Evolutionary conservation across 352 stramenopile genomes (phyloP), one percentile per base, ranked within the genome.

Genomic region (Globisporangium nodosum): DNA sequence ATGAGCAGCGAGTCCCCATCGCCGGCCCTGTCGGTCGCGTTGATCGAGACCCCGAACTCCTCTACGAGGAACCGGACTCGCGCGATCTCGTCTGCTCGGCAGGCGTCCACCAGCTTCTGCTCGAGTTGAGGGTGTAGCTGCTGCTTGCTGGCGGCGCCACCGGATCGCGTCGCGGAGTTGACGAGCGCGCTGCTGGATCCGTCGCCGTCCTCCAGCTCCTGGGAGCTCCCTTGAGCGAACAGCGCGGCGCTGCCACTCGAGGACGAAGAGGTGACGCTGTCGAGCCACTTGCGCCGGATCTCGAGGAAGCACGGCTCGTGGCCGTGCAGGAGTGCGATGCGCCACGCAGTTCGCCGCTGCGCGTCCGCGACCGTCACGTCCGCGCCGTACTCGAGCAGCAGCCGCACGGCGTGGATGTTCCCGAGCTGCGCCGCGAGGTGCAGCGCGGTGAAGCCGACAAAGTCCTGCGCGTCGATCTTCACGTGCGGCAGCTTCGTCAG

Each of bases 271-370:
- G 58, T 33, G 5, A 55, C 50, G 7, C 60, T 61, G 48, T 56
- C 70, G 42, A 88, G 55, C 77, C 80, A 88, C 33, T 87, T 83
- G 40, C 65, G 74, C 9, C 73, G 73, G 37, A 90, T 82, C 45
- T 87, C 81, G n/a, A 85, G 63, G 24, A 85, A 85, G 37, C 80
- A 86, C 1, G 66, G 59, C 4, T 88, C 73, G 50, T 88, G 71
- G 6, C 69, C 68, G n/a, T 67, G 52, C 2, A 85, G 50, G 30
- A 88, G 51, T 12, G 81, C 81, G 0, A 90, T 70, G 7, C 78
- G 66, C 81, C 81, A 90, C 24, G 81, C 73, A 15, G 71, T 85
- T 33, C 78, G 76, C 16, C 68, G 69, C 0, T 78, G 58, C 13
- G 21, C 52, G 51, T 90, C 78, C 1, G 69, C 57, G 3, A 87